Evolutionary conservation across 1,139 yeast species (phyloP).

Genomic region (Yamadazyma conglobata): DNA sequence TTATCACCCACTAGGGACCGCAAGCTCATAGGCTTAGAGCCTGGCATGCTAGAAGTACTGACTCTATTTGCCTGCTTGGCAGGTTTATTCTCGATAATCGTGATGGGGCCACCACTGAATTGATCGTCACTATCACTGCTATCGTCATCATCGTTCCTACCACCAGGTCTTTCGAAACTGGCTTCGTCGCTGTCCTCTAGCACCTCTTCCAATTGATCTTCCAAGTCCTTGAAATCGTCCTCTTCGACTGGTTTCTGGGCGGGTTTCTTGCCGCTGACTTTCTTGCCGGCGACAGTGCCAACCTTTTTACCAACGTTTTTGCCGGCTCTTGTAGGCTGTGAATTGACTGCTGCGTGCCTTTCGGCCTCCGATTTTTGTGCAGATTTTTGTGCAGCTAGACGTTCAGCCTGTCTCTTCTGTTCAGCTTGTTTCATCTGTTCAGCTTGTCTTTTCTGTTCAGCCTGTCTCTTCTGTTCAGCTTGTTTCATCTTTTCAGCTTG

Average conservation of each 20-base stretch:
- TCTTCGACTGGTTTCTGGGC: too few species aligned
- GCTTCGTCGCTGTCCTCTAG: conserved; percentile 30
- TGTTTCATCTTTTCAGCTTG: conserved; percentile 1
- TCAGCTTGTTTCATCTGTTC: neutral
- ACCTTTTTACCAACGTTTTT: too few species aligned
- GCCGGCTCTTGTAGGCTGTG: too few species aligned
- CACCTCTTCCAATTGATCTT: conserved; percentile 43
- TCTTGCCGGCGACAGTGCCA: conserved; percentile 2
- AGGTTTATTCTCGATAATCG: conserved; percentile 10
- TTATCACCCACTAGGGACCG: conserved; percentile 35
- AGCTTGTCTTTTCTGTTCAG: too few species aligned
- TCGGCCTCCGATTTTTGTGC: neutral
- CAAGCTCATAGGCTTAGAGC: conserved; percentile 37
- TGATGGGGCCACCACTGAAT: conserved; percentile 14
- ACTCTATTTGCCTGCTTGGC: neutral
- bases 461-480: neutral
- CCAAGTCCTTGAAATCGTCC: conserved; percentile 45
- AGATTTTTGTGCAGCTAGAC: too few species aligned
- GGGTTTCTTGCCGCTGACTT: conserved; percentile 3
- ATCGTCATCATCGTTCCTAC: too few species aligned
- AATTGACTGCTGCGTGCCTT: too few species aligned
- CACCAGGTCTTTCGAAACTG: too few species aligned
- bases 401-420: neutral
- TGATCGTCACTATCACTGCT: conserved; percentile 9
- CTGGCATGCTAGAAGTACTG: conserved; percentile 2